Conservation (phyloP, 352 stramenopile species). For the Phytophthora cactorum region DNA sequence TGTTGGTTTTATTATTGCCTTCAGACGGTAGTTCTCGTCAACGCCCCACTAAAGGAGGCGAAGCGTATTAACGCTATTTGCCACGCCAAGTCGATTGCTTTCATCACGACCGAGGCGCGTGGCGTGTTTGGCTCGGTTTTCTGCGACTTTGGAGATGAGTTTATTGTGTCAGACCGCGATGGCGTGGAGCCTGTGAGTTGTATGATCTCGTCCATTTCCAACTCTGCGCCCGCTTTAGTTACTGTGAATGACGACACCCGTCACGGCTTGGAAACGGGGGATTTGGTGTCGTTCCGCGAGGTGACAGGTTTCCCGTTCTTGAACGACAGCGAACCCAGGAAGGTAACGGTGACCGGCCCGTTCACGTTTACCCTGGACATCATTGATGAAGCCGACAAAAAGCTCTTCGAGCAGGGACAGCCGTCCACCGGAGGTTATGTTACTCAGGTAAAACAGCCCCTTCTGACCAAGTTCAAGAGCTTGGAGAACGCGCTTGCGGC, state of each 20-base stretch:
- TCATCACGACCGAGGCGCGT: slow-evolving; percentile 92
- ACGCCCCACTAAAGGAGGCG: slow-evolving; percentile 72
- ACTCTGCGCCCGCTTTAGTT: slow-evolving; percentile 83
- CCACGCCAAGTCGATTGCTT: slow-evolving; percentile 85
- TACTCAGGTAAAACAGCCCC: slow-evolving; percentile 96
- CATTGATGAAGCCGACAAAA: slow-evolving; percentile 70
- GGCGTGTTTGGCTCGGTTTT: slow-evolving; percentile 97
- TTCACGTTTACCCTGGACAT: slow-evolving; percentile 98
- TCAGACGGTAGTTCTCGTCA: slow-evolving; percentile 88
- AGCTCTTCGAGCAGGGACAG: slow-evolving; percentile 63
- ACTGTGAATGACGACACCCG: slow-evolving; percentile 98
- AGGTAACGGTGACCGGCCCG: slow-evolving; percentile 88
- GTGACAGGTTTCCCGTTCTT: slow-evolving; percentile 93
- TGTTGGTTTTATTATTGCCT: slow-evolving; percentile 2
- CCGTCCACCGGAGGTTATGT: slow-evolving; percentile 88
- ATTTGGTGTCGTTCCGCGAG: slow-evolving; percentile 96
- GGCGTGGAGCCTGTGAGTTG: slow-evolving; percentile 93
- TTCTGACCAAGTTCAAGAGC: slow-evolving; percentile 93
- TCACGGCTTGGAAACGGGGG: slow-evolving; percentile 97
- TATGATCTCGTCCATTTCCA: slow-evolving; percentile 95
- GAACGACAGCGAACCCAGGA: slow-evolving; percentile 70
- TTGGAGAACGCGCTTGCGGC: slow-evolving; percentile 84
- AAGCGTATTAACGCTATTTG: slow-evolving; percentile 86
- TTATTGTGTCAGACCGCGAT: slow-evolving; percentile 94
- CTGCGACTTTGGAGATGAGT: slow-evolving; percentile 97